These are phyloP conservation scores for Daldinia sp. DNA, from an alignment of 2,329 filamentous ascomycete species.

Conservation along the genomic window DNA sequence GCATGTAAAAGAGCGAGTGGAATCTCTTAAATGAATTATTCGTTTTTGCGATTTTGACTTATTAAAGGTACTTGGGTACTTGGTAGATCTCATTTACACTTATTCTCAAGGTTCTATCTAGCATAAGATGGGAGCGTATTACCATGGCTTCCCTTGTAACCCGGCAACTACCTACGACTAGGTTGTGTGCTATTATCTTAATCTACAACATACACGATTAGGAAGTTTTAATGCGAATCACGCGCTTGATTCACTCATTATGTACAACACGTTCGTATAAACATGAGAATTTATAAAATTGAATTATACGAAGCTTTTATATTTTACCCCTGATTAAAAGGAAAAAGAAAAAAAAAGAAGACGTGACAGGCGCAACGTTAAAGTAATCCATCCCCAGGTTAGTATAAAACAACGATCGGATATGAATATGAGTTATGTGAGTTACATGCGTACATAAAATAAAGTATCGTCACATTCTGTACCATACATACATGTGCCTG, in stretches of 20 bases:
- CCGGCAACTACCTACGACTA: neutral
- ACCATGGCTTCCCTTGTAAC: conserved; percentile 11
- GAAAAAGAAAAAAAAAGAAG: neutral
- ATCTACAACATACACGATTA: neutral
- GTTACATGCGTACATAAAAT: neutral
- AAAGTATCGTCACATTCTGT: neutral
- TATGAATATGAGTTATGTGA: neutral
- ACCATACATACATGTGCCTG: neutral
- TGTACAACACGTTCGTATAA: neutral
- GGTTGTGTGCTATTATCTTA: neutral
- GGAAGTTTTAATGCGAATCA: neutral
- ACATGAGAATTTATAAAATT: neutral
- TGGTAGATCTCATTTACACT: conserved; percentile 5
- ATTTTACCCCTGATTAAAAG: neutral
- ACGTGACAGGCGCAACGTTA: neutral
- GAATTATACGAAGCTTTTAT: neutral
- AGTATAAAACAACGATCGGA: neutral
- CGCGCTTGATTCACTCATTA: neutral
- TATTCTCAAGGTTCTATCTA: neutral
- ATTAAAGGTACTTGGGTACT: neutral
- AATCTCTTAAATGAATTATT: neutral
- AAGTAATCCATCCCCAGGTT: too few relatives aligned
- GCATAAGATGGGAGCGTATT: conserved; percentile 1
- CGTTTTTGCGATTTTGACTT: neutral
- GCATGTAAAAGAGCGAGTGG: neutral